A percentile compares a stretch with the other conserved stretches of the same genome.
Conservation (phyloP, 805 yeast genomes). For the Blastobotrys robertii region DNA sequence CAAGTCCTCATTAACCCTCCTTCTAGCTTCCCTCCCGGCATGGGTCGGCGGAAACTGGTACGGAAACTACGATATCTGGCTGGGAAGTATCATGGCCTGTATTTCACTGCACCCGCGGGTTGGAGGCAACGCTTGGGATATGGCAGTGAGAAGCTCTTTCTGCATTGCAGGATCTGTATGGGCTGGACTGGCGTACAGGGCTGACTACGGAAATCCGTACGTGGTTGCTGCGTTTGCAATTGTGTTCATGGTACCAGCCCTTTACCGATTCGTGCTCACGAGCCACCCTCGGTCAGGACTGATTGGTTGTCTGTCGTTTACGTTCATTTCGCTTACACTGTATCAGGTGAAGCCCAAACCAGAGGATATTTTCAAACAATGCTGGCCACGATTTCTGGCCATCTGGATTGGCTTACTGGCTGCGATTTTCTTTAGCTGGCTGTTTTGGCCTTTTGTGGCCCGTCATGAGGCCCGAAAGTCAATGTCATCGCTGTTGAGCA, state of each 20-base stretch:
- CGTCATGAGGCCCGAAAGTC: conserved; percentile 34
- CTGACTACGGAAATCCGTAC: conserved; percentile 31
- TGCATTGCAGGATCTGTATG: conserved; percentile 36
- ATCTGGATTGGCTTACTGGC: conserved; percentile 32
- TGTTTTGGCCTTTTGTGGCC: conserved; percentile 41
- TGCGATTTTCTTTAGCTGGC: conserved; percentile 34
- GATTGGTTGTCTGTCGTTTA: conserved; percentile 33
- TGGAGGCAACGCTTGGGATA: conserved; percentile 21
- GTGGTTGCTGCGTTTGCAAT: conserved; percentile 35
- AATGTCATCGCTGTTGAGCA: conserved; percentile 31
- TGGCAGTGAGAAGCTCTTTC: conserved; percentile 26
- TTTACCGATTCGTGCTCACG: conserved; percentile 29
- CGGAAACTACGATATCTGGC: conserved; percentile 33
- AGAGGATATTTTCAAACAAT: conserved; percentile 22
- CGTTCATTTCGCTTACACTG: conserved; percentile 30
- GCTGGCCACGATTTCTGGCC: conserved; percentile 34
- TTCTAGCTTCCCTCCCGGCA: conserved; percentile 35
- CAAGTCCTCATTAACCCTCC: conserved; percentile 30
- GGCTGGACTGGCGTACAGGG: conserved; percentile 38
- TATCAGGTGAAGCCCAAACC: conserved; percentile 9
- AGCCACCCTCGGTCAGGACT: conserved; percentile 37
- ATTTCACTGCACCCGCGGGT: conserved; percentile 33
- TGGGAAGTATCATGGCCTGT: conserved; percentile 33
- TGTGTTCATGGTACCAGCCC: conserved; percentile 26
- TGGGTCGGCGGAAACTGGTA: conserved; percentile 38